A percentile compares a stretch with the other conserved stretches of the same genome.
phyloP scores from a whole-genome alignment of 345 rosid species.

The Noccaea caerulescens region DNA sequence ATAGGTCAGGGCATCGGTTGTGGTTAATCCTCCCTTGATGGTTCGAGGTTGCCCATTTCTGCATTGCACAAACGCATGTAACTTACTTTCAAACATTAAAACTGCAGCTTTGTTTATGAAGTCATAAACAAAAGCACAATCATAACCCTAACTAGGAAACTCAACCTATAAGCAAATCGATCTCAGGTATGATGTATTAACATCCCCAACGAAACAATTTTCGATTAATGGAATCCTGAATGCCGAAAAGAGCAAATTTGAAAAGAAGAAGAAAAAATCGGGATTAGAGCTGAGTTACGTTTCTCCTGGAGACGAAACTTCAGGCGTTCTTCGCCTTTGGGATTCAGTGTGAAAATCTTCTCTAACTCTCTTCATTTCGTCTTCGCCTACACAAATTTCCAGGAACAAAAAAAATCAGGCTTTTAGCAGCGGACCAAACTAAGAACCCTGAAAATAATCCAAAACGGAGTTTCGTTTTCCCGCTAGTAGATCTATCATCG shows the following conservation, averaged over 20 bases:
- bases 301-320: conserved; percentile 71
- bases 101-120: conserved; percentile 14
- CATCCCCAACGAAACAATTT: not conserved
- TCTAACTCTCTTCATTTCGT: conserved; percentile 77
- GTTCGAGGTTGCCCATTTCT: conserved; percentile 71
- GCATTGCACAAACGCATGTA: conserved; percentile 40
- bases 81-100: conserved; percentile 16
- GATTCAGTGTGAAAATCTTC: conserved; percentile 63
- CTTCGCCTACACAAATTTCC: conserved; percentile 10
- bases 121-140: not conserved
- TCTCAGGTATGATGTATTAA: not conserved
- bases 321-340: conserved; percentile 56
- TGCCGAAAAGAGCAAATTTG: conserved; percentile 18
- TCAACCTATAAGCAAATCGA: not conserved
- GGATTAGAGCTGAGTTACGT: conserved; percentile 53
- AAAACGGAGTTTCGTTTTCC: not conserved
- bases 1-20: conserved; percentile 82
- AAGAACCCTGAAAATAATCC: conserved; percentile 44
- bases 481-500: conserved; percentile 25
- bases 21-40: conserved; percentile 59
- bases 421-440: conserved; percentile 55
- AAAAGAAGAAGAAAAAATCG: not conserved
- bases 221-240: not conserved
- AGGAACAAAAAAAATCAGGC: not conserved
- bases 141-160: not conserved